Evolutionary conservation across 2,329 filamentous ascomycete genomes (phyloP).

Genomic region (Gliomastix tumulicola): DNA sequence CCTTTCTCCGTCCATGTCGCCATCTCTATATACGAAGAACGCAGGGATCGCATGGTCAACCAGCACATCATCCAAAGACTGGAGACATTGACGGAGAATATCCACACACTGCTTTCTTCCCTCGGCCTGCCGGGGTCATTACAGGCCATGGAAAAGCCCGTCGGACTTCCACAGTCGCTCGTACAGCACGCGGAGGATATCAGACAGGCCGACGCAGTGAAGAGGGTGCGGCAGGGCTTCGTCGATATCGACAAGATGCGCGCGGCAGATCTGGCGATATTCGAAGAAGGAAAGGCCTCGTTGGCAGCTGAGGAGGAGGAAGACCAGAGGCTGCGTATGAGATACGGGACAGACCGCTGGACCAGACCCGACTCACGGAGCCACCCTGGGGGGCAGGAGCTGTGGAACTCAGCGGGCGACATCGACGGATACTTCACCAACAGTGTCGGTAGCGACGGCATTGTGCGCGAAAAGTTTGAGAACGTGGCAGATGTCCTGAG

Average conservation of each 20-base stretch:
- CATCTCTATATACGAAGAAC: conserved; percentile 89
- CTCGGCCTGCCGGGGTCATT: conserved; percentile 87
- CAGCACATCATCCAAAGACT: conserved; percentile 80
- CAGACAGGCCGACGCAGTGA: conserved; percentile 79
- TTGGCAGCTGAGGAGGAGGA: conserved; percentile 76
- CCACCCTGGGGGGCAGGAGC: conserved; percentile 49
- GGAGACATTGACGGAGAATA: conserved; percentile 69
- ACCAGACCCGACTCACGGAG: conserved; percentile 58
- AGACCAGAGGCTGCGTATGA: conserved; percentile 66
- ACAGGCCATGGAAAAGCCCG: conserved; percentile 89
- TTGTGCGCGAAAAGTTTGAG: conserved; percentile 71
- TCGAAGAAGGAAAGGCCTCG: conserved; percentile 75
- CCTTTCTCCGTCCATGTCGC: conserved; percentile 94
- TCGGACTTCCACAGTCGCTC: conserved; percentile 79
- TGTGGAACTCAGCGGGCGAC: conserved; percentile 47
- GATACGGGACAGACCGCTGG: conserved; percentile 87
- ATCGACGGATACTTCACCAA: conserved; percentile 80
- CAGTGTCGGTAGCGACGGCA: conserved; percentile 45
- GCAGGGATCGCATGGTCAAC: conserved; percentile 84
- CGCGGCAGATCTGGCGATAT: conserved; percentile 67
- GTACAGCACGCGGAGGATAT: conserved; percentile 92
- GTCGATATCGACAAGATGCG: conserved; percentile 90
- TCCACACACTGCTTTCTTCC: conserved; percentile 73
- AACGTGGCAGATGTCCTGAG: conserved; percentile 68
- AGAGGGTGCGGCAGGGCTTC: conserved; percentile 70